Evolutionary conservation across 1,139 yeast species (phyloP), one percentile per base, ranked within the genome.

Genomic region (Lodderomyces elongisporus): DNA sequence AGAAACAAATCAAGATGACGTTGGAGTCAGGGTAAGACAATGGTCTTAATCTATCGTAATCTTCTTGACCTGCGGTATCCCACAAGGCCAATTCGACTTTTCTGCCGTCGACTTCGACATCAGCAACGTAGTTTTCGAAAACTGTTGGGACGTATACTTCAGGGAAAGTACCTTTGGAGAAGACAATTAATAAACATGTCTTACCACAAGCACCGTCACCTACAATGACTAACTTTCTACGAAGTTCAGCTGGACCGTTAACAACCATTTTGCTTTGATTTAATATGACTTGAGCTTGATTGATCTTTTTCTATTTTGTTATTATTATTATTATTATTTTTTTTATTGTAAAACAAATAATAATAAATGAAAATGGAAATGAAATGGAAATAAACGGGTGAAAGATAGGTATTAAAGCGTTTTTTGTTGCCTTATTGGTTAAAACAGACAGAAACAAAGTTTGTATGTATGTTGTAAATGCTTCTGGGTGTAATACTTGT

Each of bases 1-100:
- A 80, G 71, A 87, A 88, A 72, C 96, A 87, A 52, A 88, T 85
- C 59, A 88, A 74, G 46, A 88, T 85, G 44, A 88, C 95, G 57
- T 88, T 85, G 34, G 96, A 83, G 60, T 87, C 95, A 41, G 96
- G 95, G 66, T 88, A 88, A 18, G 94, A 82, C 51, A 88, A 72
- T 21, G 96, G 96, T 69, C 96, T 82, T 57, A 88, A 74, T 66
- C 96, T 82, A 62, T 87, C 95, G 62, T 87, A 88, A 67, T 88
- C 96, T 70, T 88, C 96, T 74, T 88, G 96, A 44, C 96, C 96
- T 37, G 96, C 96, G 49, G 96, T 88, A 85, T 88, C 96, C 96
- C 96, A 88, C 46, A 88, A 73, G 16, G 96, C 95, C 64, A 88
- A 74, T 60, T 85, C 95, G 39, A 87, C 95, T 61, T 85, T 85